Evolutionary conservation across 331 rosid species (phyloP).

Genomic region (Pyrus hybrid): DNA sequence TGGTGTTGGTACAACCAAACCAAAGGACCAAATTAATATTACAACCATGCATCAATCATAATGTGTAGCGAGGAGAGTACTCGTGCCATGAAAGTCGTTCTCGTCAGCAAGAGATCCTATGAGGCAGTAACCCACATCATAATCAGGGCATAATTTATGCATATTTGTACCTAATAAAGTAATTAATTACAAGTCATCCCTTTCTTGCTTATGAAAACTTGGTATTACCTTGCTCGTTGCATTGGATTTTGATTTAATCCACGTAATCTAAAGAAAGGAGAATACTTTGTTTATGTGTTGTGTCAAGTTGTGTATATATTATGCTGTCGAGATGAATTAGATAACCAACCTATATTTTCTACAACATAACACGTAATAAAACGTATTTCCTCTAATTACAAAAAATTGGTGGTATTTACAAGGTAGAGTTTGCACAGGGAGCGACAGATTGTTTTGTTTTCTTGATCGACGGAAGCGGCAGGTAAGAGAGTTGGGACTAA

Average conservation of each 20-base stretch:
- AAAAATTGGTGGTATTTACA: not conserved
- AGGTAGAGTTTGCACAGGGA: not conserved
- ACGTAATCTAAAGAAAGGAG: no score
- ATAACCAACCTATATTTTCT: no score
- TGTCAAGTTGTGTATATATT: not conserved
- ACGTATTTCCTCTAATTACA: not conserved
- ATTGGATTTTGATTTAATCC: not conserved
- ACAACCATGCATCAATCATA: not conserved
- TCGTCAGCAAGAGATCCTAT: not conserved
- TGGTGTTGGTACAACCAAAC: not conserved
- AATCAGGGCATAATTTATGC: not conserved
- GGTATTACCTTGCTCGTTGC: not conserved
- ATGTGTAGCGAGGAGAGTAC: not conserved
- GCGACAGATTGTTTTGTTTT: not conserved
- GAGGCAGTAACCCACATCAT: not conserved
- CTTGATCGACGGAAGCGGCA: not conserved
- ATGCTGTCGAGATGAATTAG: not conserved
- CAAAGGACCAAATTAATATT: not conserved
- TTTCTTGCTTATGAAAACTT: not conserved
- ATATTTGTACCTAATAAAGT: not conserved
- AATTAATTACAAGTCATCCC: not conserved
- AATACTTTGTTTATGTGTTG: not conserved
- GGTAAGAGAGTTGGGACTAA: not conserved
- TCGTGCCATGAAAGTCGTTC: no score
- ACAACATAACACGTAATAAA: not conserved